These are phyloP conservation scores for Vanrija sp. DNA, from an alignment of 1,284 basidiomycete genomes.

Conservation along the genomic window DNA sequence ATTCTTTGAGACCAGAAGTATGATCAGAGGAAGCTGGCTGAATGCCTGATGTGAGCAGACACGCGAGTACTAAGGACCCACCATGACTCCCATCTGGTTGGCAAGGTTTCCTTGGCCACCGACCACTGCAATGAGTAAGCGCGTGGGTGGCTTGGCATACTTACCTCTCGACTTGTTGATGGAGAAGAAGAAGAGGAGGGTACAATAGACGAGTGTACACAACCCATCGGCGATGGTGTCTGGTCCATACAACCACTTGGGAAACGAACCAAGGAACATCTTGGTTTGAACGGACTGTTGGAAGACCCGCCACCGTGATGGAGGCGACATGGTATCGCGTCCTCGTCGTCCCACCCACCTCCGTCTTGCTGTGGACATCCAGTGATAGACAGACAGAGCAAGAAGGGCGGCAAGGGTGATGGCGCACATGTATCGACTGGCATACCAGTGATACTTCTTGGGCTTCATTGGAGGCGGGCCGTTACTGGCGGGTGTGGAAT, in stretches of 20 bases:
- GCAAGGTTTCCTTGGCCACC: conserved; percentile 16
- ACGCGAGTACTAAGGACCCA: conserved; percentile 3
- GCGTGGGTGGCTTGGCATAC: not conserved
- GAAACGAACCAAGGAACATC: conserved; percentile 14
- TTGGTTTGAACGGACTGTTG: not conserved
- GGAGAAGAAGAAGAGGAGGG: conserved; percentile 7
- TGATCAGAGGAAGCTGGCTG: conserved; percentile 44
- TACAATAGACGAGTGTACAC: conserved; percentile 23
- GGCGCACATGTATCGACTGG: conserved; percentile 16
- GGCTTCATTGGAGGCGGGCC: not conserved
- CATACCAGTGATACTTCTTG: conserved; percentile 15
- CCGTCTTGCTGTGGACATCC: too few relatives aligned
- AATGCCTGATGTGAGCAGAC: conserved; percentile 26
- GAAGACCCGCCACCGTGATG: too few relatives aligned
- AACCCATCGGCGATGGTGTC: conserved; percentile 26
- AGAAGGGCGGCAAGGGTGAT: conserved; percentile 7
- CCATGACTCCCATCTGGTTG: conserved; percentile 31
- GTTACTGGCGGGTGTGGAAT: too few relatives aligned
- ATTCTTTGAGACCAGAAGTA: conserved; percentile 49
- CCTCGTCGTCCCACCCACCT: too few relatives aligned
- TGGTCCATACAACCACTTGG: conserved; percentile 30
- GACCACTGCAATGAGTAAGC: not conserved
- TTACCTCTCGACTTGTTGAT: conserved; percentile 18
- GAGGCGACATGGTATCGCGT: too few relatives aligned
- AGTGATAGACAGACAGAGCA: not conserved